These are phyloP conservation scores for Betula pendula DNA, from an alignment of 306 rosid species.

Conservation along the genomic window DNA sequence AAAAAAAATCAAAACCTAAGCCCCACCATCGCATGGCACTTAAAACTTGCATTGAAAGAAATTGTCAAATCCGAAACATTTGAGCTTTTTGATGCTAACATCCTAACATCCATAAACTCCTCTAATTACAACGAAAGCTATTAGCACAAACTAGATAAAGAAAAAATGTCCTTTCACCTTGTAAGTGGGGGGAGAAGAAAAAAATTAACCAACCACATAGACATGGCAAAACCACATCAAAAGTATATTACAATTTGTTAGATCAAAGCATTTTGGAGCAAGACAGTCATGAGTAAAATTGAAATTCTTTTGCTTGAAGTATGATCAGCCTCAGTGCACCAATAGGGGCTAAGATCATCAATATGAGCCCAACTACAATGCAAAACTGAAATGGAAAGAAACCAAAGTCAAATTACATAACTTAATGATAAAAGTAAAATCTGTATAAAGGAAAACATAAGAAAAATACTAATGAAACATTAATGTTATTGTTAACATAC, in stretches of 20 bases:
- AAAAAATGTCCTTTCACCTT: not conserved
- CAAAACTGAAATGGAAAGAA: constrained; percentile 16
- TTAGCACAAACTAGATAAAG: too few relatives aligned
- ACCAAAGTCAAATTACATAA: not conserved
- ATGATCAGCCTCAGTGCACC: constrained; percentile 33
- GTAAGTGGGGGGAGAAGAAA: too few relatives aligned
- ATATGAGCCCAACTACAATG: constrained; percentile 19
- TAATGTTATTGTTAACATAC: constrained; percentile 9
- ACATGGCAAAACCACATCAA: not conserved
- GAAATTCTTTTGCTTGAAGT: constrained; percentile 23
- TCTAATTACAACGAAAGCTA: too few relatives aligned
- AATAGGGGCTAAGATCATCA: constrained; percentile 31
- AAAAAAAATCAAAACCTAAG: too few relatives aligned
- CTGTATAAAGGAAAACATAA: not conserved
- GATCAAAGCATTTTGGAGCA: not conserved
- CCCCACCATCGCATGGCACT: too few relatives aligned
- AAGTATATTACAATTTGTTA: not conserved
- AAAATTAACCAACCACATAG: too few relatives aligned
- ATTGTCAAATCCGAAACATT: too few relatives aligned
- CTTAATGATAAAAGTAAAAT: not conserved
- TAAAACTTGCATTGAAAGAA: too few relatives aligned
- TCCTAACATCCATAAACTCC: too few relatives aligned
- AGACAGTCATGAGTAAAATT: constrained; percentile 22
- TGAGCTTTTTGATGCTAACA: too few relatives aligned
- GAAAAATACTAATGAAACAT: too few relatives aligned